These are phyloP conservation scores for Ammopiptanthus mongolicus DNA, from an alignment of 306 rosid genomes.

Conservation along the genomic window DNA sequence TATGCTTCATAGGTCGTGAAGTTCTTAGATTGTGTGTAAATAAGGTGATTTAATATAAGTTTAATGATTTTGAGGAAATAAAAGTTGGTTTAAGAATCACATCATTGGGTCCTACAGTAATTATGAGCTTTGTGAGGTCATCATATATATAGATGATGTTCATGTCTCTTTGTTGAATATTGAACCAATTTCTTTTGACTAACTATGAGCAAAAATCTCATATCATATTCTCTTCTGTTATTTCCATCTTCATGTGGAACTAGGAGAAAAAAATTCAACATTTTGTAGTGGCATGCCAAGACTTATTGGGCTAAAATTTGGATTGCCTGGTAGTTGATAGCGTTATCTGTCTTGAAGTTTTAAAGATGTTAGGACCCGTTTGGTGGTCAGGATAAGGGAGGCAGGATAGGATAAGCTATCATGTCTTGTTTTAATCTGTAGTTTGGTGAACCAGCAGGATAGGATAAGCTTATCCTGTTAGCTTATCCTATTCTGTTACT, in stretches of 20 bases:
- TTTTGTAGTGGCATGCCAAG: conserved; percentile 3
- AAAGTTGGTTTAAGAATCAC: not conserved
- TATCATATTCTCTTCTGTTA: not conserved
- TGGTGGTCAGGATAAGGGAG: no score
- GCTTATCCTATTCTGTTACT: no score
- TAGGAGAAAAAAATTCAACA: not conserved
- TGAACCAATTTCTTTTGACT: not conserved
- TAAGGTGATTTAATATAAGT: not conserved
- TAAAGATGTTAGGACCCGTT: not conserved
- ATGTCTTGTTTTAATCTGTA: no score
- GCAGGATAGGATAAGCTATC: no score
- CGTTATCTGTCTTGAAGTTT: conserved; percentile 1
- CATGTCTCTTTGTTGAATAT: not conserved
- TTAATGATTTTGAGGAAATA: not conserved
- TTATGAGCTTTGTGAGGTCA: not conserved
- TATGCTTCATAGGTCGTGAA: no score
- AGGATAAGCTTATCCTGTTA: no score
- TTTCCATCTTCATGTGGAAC: conserved; percentile 6
- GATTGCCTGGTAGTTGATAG: conserved; percentile 2
- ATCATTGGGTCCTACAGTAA: not conserved
- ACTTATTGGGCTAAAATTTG: not conserved
- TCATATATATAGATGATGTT: not conserved
- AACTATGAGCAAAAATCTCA: not conserved
- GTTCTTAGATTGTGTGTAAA: not conserved
- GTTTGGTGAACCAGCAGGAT: no score